phyloP scores from a whole-genome alignment of 768 basidiomycete species.

The Suillus alpinus region DNA sequence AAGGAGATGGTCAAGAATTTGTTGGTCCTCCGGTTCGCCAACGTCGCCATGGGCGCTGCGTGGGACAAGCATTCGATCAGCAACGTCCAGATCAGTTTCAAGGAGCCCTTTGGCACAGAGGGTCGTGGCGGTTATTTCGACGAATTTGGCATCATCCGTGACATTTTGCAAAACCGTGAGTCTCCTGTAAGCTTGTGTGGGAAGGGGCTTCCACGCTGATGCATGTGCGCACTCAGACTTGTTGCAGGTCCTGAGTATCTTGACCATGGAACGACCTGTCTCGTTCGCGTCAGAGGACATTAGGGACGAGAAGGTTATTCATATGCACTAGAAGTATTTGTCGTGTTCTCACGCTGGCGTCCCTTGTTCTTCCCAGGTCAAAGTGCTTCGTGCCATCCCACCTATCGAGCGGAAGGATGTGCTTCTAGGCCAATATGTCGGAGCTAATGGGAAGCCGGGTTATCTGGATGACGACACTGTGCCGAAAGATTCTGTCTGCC shows the following conservation, averaged over 20 bases:
- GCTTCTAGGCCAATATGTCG: constrained; percentile 92
- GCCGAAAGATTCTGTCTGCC: constrained; percentile 87
- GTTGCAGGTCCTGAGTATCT: constrained; percentile 88
- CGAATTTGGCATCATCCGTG: constrained; percentile 98
- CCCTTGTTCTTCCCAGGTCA: constrained; percentile 60
- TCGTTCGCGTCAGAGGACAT: constrained; percentile 97
- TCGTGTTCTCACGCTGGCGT: constrained; percentile 17
- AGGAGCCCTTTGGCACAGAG: constrained; percentile 98
- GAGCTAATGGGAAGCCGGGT: constrained; percentile 92
- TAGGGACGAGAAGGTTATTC: constrained; percentile 90
- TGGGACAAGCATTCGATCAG: constrained; percentile 97
- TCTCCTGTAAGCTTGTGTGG: constrained; percentile 19
- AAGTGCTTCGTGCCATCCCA: constrained; percentile 89
- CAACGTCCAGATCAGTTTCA: constrained; percentile 99
- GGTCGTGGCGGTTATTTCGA: constrained; percentile 99
- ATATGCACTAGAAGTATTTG: constrained; percentile 7
- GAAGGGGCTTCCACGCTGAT: constrained; percentile 14
- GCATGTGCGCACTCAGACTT: constrained; percentile 57
- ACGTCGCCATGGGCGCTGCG: constrained; percentile 79
- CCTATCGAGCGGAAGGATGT: constrained; percentile 75
- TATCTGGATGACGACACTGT: constrained; percentile 97
- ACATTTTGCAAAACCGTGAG: constrained; percentile 97
- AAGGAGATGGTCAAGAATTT: constrained; percentile 99
- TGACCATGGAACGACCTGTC: constrained; percentile 98
- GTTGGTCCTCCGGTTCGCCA: constrained; percentile 93